phyloP scores from a whole-genome alignment of 768 basidiomycete genomes.

The Russula griseocarnosa region DNA sequence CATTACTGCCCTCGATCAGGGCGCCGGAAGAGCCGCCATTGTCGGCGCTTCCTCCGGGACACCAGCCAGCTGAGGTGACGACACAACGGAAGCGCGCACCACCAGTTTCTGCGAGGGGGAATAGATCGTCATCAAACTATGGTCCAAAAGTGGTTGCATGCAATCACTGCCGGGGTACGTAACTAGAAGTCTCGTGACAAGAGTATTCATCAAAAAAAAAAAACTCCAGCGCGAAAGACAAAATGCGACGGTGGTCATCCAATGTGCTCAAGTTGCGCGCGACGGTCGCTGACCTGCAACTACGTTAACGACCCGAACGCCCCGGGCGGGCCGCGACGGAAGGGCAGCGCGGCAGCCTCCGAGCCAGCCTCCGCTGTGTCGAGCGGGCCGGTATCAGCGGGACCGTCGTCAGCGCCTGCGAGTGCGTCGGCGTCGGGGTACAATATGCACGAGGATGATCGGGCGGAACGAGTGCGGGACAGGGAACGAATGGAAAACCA shows the following conservation, averaged over 20 bases:
- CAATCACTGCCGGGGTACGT: constrained; percentile 82
- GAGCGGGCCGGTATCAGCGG: constrained; percentile 32
- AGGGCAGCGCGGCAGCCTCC: constrained; percentile 27
- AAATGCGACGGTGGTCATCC: constrained; percentile 87
- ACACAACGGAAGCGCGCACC: constrained; percentile 56
- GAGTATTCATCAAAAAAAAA: not conserved
- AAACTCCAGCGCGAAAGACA: constrained; percentile 69
- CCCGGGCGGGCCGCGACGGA: constrained; percentile 28
- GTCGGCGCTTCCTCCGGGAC: constrained; percentile 40
- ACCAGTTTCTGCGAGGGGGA: constrained; percentile 52
- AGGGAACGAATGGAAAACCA: constrained; percentile 17
- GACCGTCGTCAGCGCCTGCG: constrained; percentile 24
- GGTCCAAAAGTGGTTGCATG: constrained; percentile 86
- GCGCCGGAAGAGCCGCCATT: constrained; percentile 29
- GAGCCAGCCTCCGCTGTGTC: constrained; percentile 30
- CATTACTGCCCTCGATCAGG: constrained; percentile 30
- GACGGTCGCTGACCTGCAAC: constrained; percentile 70
- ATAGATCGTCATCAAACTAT: constrained; percentile 55
- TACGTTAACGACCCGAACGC: constrained; percentile 63
- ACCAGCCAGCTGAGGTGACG: constrained; percentile 23
- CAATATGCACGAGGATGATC: constrained; percentile 24
- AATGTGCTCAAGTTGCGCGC: constrained; percentile 76
- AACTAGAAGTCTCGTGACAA: not conserved
- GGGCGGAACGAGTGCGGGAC: constrained; percentile 18
- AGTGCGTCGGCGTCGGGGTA: constrained; percentile 21